Evolutionary conservation across 2,329 filamentous ascomycete genomes (phyloP).

Genomic region (Hymenotorrendiella dingleyae): DNA sequence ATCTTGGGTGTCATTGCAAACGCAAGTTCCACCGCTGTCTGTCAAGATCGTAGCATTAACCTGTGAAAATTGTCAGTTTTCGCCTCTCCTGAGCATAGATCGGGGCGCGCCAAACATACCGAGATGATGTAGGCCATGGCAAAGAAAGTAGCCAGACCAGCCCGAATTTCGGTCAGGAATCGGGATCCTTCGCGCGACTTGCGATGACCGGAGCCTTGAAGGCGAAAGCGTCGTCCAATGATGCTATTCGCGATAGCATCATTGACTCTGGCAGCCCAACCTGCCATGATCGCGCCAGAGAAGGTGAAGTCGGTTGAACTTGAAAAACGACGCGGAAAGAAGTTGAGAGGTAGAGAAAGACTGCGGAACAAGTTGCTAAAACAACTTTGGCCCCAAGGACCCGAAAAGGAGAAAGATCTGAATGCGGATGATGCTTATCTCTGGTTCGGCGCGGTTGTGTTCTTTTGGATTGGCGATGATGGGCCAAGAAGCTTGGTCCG

Average conservation of each 20-base stretch:
- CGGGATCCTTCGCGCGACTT: constrained; percentile 48
- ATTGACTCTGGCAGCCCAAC: constrained; percentile 9
- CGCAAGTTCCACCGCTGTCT: constrained; percentile 68
- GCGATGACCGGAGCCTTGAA: constrained; percentile 72
- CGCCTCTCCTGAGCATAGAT: constrained; percentile 31
- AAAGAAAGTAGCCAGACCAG: constrained; percentile 66
- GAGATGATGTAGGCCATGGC: constrained; percentile 64
- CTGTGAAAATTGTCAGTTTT: neutral
- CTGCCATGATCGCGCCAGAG: constrained; percentile 8
- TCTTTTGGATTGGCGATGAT: no score
- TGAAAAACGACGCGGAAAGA: no score
- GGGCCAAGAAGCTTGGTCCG: no score
- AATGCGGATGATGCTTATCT: no score
- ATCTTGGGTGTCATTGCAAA: constrained; percentile 46
- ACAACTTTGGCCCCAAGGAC: no score
- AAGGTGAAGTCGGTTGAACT: no score
- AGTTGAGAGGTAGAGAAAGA: neutral
- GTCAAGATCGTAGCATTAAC: constrained; percentile 29
- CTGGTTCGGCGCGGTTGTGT: no score
- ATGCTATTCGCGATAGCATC: constrained; percentile 50
- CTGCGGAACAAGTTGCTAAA: no score
- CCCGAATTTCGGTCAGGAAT: constrained; percentile 78
- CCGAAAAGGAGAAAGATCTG: no score
- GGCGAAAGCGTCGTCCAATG: constrained; percentile 67
- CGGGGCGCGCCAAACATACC: constrained; percentile 43